A percentile compares a stretch with the other conserved stretches of the same genome.
These are phyloP conservation scores for Oryza meridionalis DNA, from an alignment of 176 grass and related monocot genomes.

Conservation along the genomic window DNA sequence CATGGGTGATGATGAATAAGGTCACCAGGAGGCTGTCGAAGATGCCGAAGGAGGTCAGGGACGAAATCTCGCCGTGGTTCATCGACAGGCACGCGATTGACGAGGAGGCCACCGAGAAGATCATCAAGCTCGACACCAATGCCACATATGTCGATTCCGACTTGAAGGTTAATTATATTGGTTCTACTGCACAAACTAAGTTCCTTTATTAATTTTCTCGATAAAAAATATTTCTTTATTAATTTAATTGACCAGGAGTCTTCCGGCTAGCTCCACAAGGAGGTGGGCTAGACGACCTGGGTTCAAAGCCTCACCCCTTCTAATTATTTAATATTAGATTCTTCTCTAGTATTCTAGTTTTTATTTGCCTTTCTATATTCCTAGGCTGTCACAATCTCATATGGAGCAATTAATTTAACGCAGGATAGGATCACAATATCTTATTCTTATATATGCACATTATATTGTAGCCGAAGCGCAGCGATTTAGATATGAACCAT, in stretches of 20 bases:
- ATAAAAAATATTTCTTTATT: not conserved
- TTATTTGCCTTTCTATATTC: no score
- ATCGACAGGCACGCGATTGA: slow-evolving; percentile 40
- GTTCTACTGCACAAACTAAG: not conserved
- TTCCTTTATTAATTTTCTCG: no score
- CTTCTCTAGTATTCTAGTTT: no score
- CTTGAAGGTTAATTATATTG: slow-evolving; percentile 51
- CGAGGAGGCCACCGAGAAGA: slow-evolving; percentile 52
- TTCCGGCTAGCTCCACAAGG: no score
- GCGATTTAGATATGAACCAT: slow-evolving; percentile 75
- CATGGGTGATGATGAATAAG: slow-evolving; percentile 79
- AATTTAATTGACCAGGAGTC: not conserved
- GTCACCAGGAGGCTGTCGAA: slow-evolving; percentile 60
- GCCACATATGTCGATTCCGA: slow-evolving; percentile 50
- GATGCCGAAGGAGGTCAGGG: slow-evolving; percentile 65
- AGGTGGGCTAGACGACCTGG: no score
- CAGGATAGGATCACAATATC: not conserved
- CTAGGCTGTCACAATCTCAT: not conserved
- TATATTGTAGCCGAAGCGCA: slow-evolving; percentile 57
- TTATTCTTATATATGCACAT: slow-evolving; percentile 21
- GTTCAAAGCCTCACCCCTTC: no score
- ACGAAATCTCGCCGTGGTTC: slow-evolving; percentile 66
- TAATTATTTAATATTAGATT: no score
- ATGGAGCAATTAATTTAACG: not conserved
- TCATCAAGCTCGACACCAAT: slow-evolving; percentile 55